Evolutionary conservation across 148 eudicot species (phyloP).

Genomic region (Rhododendron griersonianum): DNA sequence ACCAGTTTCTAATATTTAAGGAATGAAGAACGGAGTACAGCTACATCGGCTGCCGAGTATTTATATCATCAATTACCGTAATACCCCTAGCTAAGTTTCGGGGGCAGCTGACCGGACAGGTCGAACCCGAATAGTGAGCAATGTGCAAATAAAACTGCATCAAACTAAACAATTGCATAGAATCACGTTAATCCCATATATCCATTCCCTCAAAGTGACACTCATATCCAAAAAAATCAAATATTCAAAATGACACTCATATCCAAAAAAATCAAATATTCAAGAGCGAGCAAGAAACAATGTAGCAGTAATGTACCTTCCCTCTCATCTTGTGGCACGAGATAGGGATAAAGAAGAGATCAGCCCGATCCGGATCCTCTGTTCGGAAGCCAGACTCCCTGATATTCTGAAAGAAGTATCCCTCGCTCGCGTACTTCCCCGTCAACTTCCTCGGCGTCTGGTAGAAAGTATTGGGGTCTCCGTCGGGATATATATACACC

Average conservation of each 20-base stretch:
- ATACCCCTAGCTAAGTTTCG: too few relatives aligned
- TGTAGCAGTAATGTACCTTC: slow-evolving; percentile 46
- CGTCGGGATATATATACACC: slow-evolving; percentile 79
- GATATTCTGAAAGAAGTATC: slow-evolving; percentile 89
- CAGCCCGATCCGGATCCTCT: slow-evolving; percentile 75
- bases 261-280: too few relatives aligned
- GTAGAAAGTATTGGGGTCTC: slow-evolving; percentile 73
- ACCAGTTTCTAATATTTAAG: too few relatives aligned
- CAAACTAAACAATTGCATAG: background rate
- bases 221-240: too few relatives aligned
- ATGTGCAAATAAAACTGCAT: too few relatives aligned
- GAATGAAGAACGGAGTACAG: too few relatives aligned
- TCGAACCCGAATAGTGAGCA: too few relatives aligned
- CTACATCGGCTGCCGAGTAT: too few relatives aligned
- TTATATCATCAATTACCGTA: too few relatives aligned
- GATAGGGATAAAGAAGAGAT: slow-evolving; percentile 83
- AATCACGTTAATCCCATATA: background rate
- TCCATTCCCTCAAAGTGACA: background rate
- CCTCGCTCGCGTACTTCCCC: slow-evolving; percentile 89
- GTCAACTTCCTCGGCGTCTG: slow-evolving; percentile 96
- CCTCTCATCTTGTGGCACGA: slow-evolving; percentile 99
- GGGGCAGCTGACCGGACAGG: too few relatives aligned
- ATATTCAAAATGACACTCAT: too few relatives aligned
- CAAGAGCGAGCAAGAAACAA: background rate
- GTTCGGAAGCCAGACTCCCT: slow-evolving; percentile 74